Conservation (phyloP, 345 rosid genomes). For the Eutrema yunnanense region DNA sequence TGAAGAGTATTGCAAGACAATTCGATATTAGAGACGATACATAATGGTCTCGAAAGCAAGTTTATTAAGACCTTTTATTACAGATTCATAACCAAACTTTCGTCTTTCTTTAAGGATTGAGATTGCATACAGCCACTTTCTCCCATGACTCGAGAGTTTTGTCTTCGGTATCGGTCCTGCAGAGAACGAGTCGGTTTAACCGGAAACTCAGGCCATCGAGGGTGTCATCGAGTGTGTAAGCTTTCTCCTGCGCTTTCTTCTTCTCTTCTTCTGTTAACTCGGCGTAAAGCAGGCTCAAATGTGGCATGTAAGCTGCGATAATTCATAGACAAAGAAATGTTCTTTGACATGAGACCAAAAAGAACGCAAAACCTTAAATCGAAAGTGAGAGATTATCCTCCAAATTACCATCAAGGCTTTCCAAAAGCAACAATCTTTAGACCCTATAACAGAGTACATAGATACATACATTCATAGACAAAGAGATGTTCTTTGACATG, state of each 20-base stretch:
- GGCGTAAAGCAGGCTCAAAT: constrained; percentile 67
- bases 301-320: constrained; percentile 86
- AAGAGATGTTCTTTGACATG: neutral
- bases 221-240: constrained; percentile 42
- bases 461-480: neutral
- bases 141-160: constrained; percentile 69
- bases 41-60: neutral
- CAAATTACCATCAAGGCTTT: neutral
- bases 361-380: neutral
- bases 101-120: constrained; percentile 28
- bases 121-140: constrained; percentile 51
- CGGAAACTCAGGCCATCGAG: constrained; percentile 46
- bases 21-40: neutral
- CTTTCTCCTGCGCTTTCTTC: constrained; percentile 64
- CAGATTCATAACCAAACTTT: neutral
- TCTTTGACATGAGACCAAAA: neutral
- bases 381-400: neutral
- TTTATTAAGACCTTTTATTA: neutral
- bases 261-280: constrained; percentile 73
- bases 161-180: constrained; percentile 64
- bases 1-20: neutral
- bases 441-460: neutral
- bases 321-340: neutral
- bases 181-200: constrained; percentile 49
- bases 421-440: neutral